phyloP scores from a whole-genome alignment of 2,329 filamentous ascomycete species.

The Lachnellula arida region DNA sequence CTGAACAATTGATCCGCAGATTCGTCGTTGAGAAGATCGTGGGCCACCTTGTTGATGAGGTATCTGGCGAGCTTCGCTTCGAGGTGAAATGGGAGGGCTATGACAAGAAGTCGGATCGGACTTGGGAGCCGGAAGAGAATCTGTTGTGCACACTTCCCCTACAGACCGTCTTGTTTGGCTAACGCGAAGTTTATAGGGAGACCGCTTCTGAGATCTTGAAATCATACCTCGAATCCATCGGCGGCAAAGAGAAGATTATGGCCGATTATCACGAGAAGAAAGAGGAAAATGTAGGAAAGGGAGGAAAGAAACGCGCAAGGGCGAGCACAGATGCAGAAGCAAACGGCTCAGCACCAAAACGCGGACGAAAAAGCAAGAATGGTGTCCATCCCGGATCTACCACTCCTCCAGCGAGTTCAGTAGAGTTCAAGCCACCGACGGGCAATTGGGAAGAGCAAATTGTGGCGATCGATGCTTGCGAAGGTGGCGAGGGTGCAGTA shows the following conservation, averaged over 20 bases:
- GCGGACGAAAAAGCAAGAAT: conserved; percentile 25
- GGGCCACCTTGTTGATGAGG: conserved; percentile 55
- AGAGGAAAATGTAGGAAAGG: conserved; percentile 39
- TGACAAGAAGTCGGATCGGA: conserved; percentile 62
- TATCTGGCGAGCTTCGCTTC: conserved; percentile 50
- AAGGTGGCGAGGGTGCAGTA: conserved; percentile 58
- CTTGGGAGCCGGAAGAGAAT: conserved; percentile 76
- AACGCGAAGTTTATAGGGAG: conserved; percentile 37
- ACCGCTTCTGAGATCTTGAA: conserved; percentile 56
- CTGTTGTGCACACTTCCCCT: conserved; percentile 41
- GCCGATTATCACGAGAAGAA: conserved; percentile 41
- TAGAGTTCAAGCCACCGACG: conserved; percentile 60
- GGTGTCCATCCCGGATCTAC: conserved; percentile 41
- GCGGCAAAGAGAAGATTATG: conserved; percentile 56
- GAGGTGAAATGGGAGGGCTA: conserved; percentile 81
- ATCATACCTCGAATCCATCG: conserved; percentile 58
- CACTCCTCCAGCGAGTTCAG: conserved; percentile 44
- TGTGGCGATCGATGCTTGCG: conserved; percentile 64
- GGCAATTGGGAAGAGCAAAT: conserved; percentile 77
- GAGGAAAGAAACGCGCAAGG: conserved; percentile 55
- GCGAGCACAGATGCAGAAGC: conserved; percentile 34
- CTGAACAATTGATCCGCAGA: conserved; percentile 37
- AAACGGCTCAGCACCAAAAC: conserved; percentile 24
- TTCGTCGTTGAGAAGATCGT: conserved; percentile 73
- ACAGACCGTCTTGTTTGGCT: conserved; percentile 5